Evolutionary conservation across 176 grass and related monocot genomes (phyloP).

Genomic region (Bolboschoenus planiculmis): DNA sequence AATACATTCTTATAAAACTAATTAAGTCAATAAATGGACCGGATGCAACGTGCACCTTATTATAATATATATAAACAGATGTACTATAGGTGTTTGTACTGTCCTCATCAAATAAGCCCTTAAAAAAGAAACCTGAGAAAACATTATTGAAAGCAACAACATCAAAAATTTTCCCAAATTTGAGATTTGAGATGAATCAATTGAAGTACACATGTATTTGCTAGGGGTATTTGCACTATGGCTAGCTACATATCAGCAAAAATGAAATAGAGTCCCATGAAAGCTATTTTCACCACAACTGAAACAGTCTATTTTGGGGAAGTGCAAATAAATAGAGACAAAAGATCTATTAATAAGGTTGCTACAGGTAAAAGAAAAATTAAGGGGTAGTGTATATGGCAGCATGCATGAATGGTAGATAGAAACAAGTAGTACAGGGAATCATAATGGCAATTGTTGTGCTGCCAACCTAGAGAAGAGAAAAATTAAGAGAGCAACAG

Average conservation of each 20-base stretch:
- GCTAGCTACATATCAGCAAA: background rate
- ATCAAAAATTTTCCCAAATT: background rate
- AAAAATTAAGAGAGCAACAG: constrained; percentile 23
- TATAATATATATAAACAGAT: background rate
- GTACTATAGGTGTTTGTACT: background rate
- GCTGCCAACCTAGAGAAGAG: constrained; percentile 21
- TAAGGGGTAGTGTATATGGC: background rate
- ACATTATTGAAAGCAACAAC: background rate
- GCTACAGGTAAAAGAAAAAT: background rate
- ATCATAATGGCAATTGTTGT: constrained; percentile 24
- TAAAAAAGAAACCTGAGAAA: background rate
- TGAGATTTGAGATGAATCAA: background rate
- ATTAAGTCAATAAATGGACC: background rate
- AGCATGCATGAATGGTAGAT: constrained; percentile 4
- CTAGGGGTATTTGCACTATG: background rate
- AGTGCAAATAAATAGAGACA: constrained; percentile 8
- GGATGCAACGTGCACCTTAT: background rate
- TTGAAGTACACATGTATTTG: background rate
- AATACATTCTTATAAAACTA: too few relatives aligned
- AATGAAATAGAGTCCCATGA: background rate
- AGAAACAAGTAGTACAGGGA: constrained; percentile 21
- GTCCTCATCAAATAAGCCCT: background rate
- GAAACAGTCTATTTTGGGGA: background rate
- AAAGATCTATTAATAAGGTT: background rate
- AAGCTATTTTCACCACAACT: background rate